phyloP scores from a whole-genome alignment of 2,329 filamentous ascomycete genomes.

The Beauveria medogensis region DNA sequence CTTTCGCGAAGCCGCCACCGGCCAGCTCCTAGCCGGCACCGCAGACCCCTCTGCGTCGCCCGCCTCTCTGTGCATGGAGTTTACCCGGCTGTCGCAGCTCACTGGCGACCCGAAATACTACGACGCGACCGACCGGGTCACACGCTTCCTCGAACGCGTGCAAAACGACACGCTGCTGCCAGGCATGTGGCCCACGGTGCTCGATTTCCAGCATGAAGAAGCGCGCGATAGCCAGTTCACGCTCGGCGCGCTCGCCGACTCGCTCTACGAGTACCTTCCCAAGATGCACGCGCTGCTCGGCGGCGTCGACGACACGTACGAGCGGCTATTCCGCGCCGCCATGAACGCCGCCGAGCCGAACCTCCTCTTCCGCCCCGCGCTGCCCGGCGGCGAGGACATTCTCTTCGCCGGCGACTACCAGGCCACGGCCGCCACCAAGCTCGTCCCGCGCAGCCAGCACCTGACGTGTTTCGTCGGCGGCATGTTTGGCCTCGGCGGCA shows the following conservation, averaged over 20 bases:
- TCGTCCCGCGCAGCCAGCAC: slow-evolving; percentile 39
- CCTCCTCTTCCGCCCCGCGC: slow-evolving; percentile 59
- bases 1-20: slow-evolving; percentile 31
- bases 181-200: slow-evolving; percentile 51
- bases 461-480: slow-evolving; percentile 58
- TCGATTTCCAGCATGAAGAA: slow-evolving; percentile 34
- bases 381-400: slow-evolving; percentile 48
- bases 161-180: slow-evolving; percentile 48
- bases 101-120: slow-evolving; percentile 52
- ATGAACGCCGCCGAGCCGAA: slow-evolving; percentile 50
- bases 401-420: slow-evolving; percentile 41
- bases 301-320: slow-evolving; percentile 37
- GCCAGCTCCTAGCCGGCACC: slow-evolving; percentile 24
- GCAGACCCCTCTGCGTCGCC: slow-evolving; percentile 27
- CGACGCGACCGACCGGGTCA: slow-evolving; percentile 50
- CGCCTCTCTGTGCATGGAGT: slow-evolving; percentile 52
- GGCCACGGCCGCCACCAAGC: slow-evolving; percentile 20
- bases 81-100: slow-evolving; percentile 54
- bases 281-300: slow-evolving; percentile 58
- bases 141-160: slow-evolving; percentile 41
- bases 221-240: slow-evolving; percentile 32
- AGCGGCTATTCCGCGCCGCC: slow-evolving; percentile 33
- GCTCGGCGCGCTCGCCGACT: slow-evolving; percentile 45
- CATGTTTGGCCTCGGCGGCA: slow-evolving; percentile 55
- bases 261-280: slow-evolving; percentile 57